phyloP scores from a whole-genome alignment of 352 stramenopile genomes.

The Salisapilia sapeloensis region DNA sequence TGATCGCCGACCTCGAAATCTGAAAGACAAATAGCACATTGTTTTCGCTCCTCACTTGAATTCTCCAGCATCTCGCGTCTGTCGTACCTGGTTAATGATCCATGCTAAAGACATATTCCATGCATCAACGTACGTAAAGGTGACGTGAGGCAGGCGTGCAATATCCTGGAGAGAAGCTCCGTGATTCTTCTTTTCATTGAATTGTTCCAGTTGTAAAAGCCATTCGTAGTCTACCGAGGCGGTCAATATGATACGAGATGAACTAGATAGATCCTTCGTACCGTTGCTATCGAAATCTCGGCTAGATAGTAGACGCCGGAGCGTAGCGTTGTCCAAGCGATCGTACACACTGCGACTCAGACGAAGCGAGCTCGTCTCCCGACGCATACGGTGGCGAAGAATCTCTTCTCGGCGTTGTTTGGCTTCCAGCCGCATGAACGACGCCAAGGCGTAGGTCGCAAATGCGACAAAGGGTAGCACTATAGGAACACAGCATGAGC shows the following conservation, averaged over 20 bases:
- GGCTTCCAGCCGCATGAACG: no score
- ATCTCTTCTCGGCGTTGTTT: no score
- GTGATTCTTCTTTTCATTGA: constrained; percentile 30
- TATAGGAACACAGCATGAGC: no score
- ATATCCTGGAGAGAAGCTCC: constrained; percentile 40
- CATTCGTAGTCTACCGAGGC: constrained; percentile 35
- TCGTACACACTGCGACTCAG: constrained; percentile 51
- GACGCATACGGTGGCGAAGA: constrained; percentile 5
- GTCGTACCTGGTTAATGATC: not conserved
- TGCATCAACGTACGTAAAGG: constrained; percentile 30
- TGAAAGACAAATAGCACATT: constrained; percentile 52
- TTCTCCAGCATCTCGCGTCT: constrained; percentile 44
- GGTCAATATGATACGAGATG: not conserved
- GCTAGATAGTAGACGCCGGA: constrained; percentile 44
- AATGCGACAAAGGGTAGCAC: no score
- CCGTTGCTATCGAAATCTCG: constrained; percentile 51
- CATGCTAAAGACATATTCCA: constrained; percentile 2
- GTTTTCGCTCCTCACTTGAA: constrained; percentile 16
- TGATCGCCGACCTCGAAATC: constrained; percentile 15
- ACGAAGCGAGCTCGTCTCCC: constrained; percentile 15
- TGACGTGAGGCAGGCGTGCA: constrained; percentile 30
- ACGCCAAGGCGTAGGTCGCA: no score
- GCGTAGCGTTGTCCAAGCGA: constrained; percentile 35
- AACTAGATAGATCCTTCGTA: no score
- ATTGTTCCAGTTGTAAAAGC: constrained; percentile 38